phyloP scores from a whole-genome alignment of 495 filamentous ascomycete genomes.

The Talaromyces borbonicus region DNA sequence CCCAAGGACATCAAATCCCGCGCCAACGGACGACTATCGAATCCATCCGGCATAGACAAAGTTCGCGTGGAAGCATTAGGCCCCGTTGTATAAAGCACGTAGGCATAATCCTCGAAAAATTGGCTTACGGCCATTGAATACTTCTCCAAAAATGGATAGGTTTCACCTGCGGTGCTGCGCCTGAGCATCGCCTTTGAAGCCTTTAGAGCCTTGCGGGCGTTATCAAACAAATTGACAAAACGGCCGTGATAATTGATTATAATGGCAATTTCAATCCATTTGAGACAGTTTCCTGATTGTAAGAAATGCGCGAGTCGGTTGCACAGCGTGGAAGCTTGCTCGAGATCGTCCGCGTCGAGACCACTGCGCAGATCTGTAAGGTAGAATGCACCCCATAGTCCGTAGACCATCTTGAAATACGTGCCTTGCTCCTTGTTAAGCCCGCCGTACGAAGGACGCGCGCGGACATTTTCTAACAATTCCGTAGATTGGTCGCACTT shows the following conservation, averaged over 20 bases:
- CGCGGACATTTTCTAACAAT: neutral
- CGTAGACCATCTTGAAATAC: conserved; percentile 21
- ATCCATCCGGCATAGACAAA: neutral
- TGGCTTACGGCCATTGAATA: neutral
- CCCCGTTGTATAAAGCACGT: neutral
- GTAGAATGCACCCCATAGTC: conserved; percentile 14
- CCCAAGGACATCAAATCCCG: neutral
- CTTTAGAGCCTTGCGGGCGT: conserved; percentile 12
- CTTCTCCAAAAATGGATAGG: neutral
- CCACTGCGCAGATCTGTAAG: conserved; percentile 10
- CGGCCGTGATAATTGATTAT: conserved; percentile 17
- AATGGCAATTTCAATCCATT: conserved; percentile 19
- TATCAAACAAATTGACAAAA: conserved; percentile 14
- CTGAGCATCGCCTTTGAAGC: neutral
- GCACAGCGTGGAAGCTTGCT: conserved; percentile 8
- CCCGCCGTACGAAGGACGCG: neutral
- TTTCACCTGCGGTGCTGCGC: neutral
- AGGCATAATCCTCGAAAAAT: conserved; percentile 1
- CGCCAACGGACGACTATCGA: neutral
- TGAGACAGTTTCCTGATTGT: conserved; percentile 12
- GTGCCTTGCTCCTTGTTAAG: neutral
- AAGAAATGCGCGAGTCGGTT: conserved; percentile 10
- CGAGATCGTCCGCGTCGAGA: conserved; percentile 10
- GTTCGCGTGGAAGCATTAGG: neutral
- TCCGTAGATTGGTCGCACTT: neutral